These are phyloP conservation scores for Parasitella parasitica DNA, from an alignment of 371 early-diverging fungal species.

Conservation along the genomic window DNA sequence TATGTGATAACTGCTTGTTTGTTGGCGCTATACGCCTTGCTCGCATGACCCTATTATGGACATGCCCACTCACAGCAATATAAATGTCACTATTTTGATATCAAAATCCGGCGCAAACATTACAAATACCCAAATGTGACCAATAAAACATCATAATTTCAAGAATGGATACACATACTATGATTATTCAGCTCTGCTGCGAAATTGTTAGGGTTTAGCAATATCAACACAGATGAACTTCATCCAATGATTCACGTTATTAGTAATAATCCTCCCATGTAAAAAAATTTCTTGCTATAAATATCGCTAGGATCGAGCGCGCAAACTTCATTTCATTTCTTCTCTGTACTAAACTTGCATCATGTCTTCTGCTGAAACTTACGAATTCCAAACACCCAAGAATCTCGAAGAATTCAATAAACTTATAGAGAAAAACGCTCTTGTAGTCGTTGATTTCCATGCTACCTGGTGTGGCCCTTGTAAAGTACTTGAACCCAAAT, in stretches of 20 bases:
- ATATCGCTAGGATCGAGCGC: not conserved
- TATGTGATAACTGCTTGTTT: too few species aligned
- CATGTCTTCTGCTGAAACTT: slow-evolving; percentile 10
- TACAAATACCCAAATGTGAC: too few species aligned
- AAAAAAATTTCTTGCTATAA: slow-evolving; percentile 13
- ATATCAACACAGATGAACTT: too few species aligned
- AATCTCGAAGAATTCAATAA: slow-evolving; percentile 31
- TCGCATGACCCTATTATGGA: too few species aligned
- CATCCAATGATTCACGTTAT: slow-evolving; percentile 1
- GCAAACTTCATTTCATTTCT: slow-evolving; percentile 1
- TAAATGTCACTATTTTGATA: too few species aligned
- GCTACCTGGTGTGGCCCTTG: slow-evolving; percentile 87
- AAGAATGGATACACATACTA: too few species aligned
- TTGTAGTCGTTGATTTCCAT: slow-evolving; percentile 64
- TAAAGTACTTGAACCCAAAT: slow-evolving; percentile 82
- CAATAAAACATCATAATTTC: too few species aligned
- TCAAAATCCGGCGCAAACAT: too few species aligned
- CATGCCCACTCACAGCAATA: too few species aligned
- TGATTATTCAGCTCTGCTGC: not conserved
- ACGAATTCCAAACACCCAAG: slow-evolving; percentile 25
- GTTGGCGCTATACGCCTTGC: too few species aligned
- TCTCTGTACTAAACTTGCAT: not conserved
- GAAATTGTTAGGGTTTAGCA: not conserved
- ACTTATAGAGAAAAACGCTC: slow-evolving; percentile 27
- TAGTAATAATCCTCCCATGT: slow-evolving; percentile 6